phyloP scores from a whole-genome alignment of 2,329 filamentous ascomycete genomes.

The Orbilia oligospora region DNA sequence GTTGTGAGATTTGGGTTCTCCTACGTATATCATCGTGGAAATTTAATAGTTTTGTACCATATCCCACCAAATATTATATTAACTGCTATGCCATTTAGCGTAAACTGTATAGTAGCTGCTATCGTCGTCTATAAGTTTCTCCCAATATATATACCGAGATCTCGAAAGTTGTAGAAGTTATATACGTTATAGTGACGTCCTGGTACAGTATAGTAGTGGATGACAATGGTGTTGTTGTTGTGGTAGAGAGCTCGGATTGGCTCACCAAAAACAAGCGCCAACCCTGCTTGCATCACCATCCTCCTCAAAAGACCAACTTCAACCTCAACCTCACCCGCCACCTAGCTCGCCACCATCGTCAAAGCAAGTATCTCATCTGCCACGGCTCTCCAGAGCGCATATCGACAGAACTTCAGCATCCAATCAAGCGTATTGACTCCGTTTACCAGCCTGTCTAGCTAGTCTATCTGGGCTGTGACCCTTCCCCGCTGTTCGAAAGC shows the following conservation, averaged over 20 bases:
- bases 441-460: conserved; percentile 18
- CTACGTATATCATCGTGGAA: too few species aligned
- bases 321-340: conserved; percentile 35
- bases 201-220: neutral
- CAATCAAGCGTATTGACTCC: conserved; percentile 33
- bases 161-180: neutral
- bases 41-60: too few species aligned
- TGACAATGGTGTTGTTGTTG: conserved; percentile 45
- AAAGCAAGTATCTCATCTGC: conserved; percentile 22
- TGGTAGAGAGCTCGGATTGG: conserved; percentile 41
- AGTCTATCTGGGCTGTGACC: conserved; percentile 22
- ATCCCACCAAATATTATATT: too few species aligned
- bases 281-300: conserved; percentile 56
- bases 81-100: too few species aligned
- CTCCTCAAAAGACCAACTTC: conserved; percentile 50
- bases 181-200: too few species aligned
- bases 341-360: conserved; percentile 12
- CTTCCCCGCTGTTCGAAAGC: conserved; percentile 52
- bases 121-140: neutral
- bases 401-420: conserved; percentile 13
- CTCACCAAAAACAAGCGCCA: conserved; percentile 56
- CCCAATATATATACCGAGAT: too few species aligned
- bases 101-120: neutral
- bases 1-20: too few species aligned
- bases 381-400: conserved; percentile 27